Evolutionary conservation across 2,329 filamentous ascomycete genomes (phyloP).

Genomic region (Fusarium equiseti): DNA sequence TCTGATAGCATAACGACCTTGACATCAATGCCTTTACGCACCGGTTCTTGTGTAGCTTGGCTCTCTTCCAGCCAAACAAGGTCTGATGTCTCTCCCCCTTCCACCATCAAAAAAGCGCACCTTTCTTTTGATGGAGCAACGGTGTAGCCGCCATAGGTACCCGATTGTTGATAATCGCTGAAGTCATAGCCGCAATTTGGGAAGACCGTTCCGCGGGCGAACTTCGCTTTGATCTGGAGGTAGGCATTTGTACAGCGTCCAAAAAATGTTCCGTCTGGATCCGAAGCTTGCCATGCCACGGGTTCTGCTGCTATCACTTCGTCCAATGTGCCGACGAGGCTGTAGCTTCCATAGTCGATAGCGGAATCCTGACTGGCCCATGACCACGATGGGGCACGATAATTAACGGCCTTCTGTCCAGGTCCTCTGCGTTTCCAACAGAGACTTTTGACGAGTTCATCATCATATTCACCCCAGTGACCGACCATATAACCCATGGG

Average conservation of each 20-base stretch:
- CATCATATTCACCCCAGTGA: constrained; percentile 5
- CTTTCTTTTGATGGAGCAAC: background rate
- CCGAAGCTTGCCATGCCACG: background rate
- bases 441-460: background rate
- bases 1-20: constrained; percentile 8
- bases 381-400: constrained; percentile 13
- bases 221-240: constrained; percentile 3
- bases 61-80: constrained; percentile 7
- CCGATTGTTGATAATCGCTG: background rate
- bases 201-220: background rate
- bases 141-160: background rate
- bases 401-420: background rate
- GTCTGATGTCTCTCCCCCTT: background rate
- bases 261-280: background rate
- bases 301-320: background rate
- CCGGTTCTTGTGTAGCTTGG: background rate
- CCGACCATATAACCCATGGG: constrained; percentile 7
- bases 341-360: background rate
- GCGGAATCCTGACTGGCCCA: constrained; percentile 15
- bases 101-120: background rate
- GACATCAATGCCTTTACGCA: background rate
- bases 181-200: constrained; percentile 12
- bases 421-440: background rate
- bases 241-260: background rate
- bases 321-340: fast-evolving